Conservation (phyloP, 2,329 filamentous ascomycete species). For the Exophiala calicioides region DNA sequence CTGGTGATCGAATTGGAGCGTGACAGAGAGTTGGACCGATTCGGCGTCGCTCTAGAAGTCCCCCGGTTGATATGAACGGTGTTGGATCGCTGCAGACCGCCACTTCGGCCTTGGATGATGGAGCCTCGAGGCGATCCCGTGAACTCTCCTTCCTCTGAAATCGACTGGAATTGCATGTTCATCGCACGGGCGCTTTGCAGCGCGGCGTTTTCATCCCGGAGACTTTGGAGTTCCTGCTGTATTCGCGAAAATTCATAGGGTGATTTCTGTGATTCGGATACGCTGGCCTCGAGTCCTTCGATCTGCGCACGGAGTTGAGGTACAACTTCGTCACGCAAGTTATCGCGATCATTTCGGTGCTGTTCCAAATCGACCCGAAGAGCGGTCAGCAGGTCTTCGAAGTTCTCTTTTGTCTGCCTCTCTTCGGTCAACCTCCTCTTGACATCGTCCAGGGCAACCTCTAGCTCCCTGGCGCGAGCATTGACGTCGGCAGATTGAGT, state of each 20-base stretch:
- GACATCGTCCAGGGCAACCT: conserved; percentile 77
- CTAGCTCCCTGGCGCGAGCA: conserved; percentile 73
- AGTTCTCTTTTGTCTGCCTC: conserved; percentile 83
- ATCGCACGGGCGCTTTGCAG: conserved; percentile 50
- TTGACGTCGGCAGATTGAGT: conserved; percentile 44
- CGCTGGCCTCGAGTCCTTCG: conserved; percentile 53
- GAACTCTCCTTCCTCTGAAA: conserved; percentile 58
- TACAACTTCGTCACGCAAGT: conserved; percentile 83
- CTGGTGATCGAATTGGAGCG: conserved; percentile 57
- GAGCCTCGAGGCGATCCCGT: conserved; percentile 47
- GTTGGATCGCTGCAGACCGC: conserved; percentile 27
- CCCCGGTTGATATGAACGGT: conserved; percentile 57
- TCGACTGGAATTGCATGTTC: conserved; percentile 60
- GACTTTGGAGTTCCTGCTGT: conserved; percentile 77
- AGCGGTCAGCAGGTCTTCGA: conserved; percentile 85
- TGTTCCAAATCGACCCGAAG: conserved; percentile 80
- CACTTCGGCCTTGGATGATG: conserved; percentile 42
- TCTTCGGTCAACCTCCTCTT: conserved; percentile 82
- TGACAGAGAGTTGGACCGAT: conserved; percentile 54
- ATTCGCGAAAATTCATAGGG: conserved; percentile 80
- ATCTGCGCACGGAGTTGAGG: conserved; percentile 75
- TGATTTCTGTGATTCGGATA: conserved; percentile 66
- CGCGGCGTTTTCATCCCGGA: conserved; percentile 54
- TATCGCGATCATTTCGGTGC: conserved; percentile 84
- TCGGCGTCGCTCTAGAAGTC: conserved; percentile 64